These are phyloP conservation scores for Trichosanthes cucumerina DNA, from an alignment of 306 rosid species.

Conservation along the genomic window DNA sequence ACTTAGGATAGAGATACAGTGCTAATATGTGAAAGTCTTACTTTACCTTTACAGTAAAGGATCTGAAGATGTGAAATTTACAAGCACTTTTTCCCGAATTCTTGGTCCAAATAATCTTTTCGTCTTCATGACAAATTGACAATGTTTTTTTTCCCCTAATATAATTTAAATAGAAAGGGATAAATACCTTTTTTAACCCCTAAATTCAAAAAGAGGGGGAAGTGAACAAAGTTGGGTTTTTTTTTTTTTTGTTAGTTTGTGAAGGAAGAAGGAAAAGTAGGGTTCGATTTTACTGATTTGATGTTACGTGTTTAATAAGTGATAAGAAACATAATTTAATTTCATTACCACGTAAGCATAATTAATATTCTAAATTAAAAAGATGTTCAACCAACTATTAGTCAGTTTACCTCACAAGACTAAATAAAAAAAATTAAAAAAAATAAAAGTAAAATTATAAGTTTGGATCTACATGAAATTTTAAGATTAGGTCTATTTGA, in stretches of 20 bases:
- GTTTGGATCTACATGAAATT: too few relatives aligned
- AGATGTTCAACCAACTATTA: not conserved
- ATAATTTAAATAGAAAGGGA: not conserved
- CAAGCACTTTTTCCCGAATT: not conserved
- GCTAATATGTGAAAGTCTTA: not conserved
- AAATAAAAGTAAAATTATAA: not conserved
- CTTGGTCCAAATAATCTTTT: not conserved
- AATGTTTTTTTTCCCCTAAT: not conserved
- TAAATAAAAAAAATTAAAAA: too few relatives aligned
- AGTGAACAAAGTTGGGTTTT: not conserved
- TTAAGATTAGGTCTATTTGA: too few relatives aligned
- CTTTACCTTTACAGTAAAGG: not conserved
- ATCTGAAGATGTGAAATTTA: not conserved
- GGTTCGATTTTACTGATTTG: not conserved
- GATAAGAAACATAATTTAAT: not conserved
- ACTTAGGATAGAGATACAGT: not conserved
- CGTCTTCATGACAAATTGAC: not conserved
- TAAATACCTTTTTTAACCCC: not conserved
- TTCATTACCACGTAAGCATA: not conserved
- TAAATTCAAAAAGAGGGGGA: not conserved
- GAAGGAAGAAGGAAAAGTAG: not conserved
- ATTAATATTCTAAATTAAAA: not conserved
- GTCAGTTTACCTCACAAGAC: not conserved
- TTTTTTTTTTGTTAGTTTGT: not conserved
- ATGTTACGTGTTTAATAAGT: not conserved